Evolutionary conservation across 139 green algal genomes (phyloP).

Genomic region (Medakamo hakoo): DNA sequence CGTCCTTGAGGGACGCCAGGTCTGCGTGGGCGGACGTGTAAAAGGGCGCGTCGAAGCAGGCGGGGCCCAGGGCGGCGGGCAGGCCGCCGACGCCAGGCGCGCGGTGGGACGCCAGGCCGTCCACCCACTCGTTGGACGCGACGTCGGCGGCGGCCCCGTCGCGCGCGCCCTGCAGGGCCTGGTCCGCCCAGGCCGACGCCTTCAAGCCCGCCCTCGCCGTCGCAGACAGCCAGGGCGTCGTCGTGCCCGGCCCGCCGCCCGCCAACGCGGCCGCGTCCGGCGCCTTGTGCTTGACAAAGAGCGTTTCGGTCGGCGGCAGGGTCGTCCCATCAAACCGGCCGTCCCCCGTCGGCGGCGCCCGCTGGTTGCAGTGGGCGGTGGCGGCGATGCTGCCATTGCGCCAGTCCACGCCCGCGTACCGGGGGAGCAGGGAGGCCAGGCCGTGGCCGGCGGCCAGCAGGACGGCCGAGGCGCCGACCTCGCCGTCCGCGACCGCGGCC

Average conservation of each 20-base stretch:
- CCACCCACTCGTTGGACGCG: not conserved
- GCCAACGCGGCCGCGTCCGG: not conserved
- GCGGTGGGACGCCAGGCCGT: not conserved
- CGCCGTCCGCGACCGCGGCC: slow-evolving; percentile 25
- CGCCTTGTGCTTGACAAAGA: slow-evolving; percentile 13
- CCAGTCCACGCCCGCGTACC: slow-evolving; percentile 24
- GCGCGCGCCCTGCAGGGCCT: no score
- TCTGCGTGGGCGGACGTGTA: slow-evolving; percentile 3
- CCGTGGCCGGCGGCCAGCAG: slow-evolving; percentile 50
- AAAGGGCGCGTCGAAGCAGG: slow-evolving; percentile 6
- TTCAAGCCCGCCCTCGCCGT: no score
- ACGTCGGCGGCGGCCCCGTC: slow-evolving; percentile 1
- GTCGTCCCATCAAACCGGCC: slow-evolving; percentile 15
- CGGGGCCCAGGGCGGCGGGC: not conserved
- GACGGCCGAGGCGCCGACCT: slow-evolving; percentile 41
- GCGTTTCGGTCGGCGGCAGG: slow-evolving; percentile 14
- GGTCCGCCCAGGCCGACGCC: slow-evolving; percentile 1
- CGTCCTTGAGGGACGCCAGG: not conserved
- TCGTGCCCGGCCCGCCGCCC: not conserved
- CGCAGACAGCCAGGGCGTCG: not conserved
- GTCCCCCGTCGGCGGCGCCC: slow-evolving; percentile 10
- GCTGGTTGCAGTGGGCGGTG: slow-evolving; percentile 13
- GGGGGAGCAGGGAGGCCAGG: slow-evolving; percentile 47
- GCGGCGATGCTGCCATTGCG: slow-evolving; percentile 1
- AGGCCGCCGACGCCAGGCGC: not conserved